A percentile compares a stretch with the other conserved stretches of the same genome.
phyloP scores from a whole-genome alignment of 306 rosid species.

The Pterocarpus santalinus region DNA sequence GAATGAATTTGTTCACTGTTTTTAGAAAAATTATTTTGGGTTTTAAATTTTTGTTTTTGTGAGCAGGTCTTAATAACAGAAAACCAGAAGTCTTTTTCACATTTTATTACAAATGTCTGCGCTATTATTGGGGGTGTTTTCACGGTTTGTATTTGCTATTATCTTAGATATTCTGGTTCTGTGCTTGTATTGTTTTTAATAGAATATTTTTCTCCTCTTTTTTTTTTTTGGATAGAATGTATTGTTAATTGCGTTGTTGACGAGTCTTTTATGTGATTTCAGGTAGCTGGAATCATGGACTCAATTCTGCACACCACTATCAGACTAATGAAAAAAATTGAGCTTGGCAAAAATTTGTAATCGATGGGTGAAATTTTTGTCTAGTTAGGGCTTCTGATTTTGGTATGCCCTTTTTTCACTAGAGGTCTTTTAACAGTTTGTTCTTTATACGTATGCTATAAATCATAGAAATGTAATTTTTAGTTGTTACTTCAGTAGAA shows the following conservation, averaged over 20 bases:
- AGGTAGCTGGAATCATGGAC: slow-evolving; percentile 98
- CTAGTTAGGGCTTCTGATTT: slow-evolving; percentile 50
- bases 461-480: slow-evolving; percentile 44
- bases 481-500: slow-evolving; percentile 39
- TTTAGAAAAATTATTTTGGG: slow-evolving; percentile 19
- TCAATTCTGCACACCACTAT: slow-evolving; percentile 84
- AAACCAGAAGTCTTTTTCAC: slow-evolving; percentile 83
- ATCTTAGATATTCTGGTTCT: slow-evolving; percentile 27
- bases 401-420: slow-evolving; percentile 33
- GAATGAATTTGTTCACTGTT: slow-evolving; percentile 9
- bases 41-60: slow-evolving; percentile 38
- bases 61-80: slow-evolving; percentile 84
- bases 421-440: slow-evolving; percentile 30
- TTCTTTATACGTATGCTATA: slow-evolving; percentile 29
- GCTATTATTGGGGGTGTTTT: slow-evolving; percentile 98
- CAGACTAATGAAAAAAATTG: slow-evolving; percentile 79
- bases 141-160: slow-evolving; percentile 76
- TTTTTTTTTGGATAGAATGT: neutral
- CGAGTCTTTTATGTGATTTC: slow-evolving; percentile 49
- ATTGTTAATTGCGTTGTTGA: slow-evolving; percentile 22
- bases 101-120: slow-evolving; percentile 91
- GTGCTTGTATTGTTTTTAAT: neutral
- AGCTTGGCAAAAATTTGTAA: slow-evolving; percentile 90
- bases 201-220: too few species aligned
- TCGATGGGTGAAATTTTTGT: slow-evolving; percentile 49